phyloP scores from a whole-genome alignment of 2,329 filamentous ascomycete genomes.

The Verticillium zaregamsianum region DNA sequence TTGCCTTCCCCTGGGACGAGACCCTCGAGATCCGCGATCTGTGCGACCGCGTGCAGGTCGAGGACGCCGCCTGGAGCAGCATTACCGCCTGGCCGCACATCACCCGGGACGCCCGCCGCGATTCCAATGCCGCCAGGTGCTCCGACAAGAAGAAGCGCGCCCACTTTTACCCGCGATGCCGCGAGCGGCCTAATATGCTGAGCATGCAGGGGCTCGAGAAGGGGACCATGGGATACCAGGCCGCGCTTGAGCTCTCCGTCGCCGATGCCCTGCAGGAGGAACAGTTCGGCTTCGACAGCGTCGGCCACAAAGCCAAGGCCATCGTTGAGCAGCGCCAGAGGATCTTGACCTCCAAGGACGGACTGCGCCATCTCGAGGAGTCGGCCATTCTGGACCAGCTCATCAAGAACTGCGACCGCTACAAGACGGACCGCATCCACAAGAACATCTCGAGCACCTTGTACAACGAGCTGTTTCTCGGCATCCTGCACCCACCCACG shows the following conservation, averaged over 20 bases:
- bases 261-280: slow-evolving; percentile 62
- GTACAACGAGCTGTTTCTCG: slow-evolving; percentile 59
- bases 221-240: slow-evolving; percentile 65
- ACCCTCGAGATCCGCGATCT: slow-evolving; percentile 57
- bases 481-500: slow-evolving; percentile 53
- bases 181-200: slow-evolving; percentile 66
- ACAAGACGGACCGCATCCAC: slow-evolving; percentile 48
- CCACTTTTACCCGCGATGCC: slow-evolving; percentile 55
- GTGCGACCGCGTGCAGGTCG: slow-evolving; percentile 60
- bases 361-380: slow-evolving; percentile 54
- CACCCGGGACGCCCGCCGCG: slow-evolving; percentile 43
- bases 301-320: slow-evolving; percentile 49
- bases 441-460: slow-evolving; percentile 42
- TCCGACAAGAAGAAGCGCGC: slow-evolving; percentile 42
- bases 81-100: slow-evolving; percentile 62
- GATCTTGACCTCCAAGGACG: slow-evolving; percentile 48
- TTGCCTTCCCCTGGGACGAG: slow-evolving; percentile 65
- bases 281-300: slow-evolving; percentile 54
- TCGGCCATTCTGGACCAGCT: slow-evolving; percentile 55
- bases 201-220: slow-evolving; percentile 69
- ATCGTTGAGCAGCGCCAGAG: slow-evolving; percentile 55
- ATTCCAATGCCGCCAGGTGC: slow-evolving; percentile 28
- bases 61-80: slow-evolving; percentile 59
- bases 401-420: slow-evolving; percentile 50
- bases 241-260: slow-evolving; percentile 61